A percentile compares a stretch with the other conserved stretches of the same genome.
Conservation (phyloP, 768 basidiomycete species). For the Collybia mongolica region DNA sequence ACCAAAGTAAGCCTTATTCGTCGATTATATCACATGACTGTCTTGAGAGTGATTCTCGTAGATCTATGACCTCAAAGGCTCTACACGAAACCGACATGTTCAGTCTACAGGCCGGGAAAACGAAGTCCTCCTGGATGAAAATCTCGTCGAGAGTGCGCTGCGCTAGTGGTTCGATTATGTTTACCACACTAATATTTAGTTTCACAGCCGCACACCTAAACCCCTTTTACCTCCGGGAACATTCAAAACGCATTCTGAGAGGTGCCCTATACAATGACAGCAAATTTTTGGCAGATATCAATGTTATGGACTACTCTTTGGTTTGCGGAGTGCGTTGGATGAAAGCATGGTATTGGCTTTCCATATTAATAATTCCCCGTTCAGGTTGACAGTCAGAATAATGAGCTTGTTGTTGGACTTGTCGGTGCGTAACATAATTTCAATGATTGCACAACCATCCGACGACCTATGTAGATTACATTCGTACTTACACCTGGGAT, state of each 20-base stretch:
- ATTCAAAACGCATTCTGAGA: conserved; percentile 89
- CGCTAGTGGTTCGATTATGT: not conserved
- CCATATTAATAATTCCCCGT: not conserved
- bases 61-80: conserved; percentile 98
- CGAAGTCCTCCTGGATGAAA: conserved; percentile 95
- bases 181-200: conserved; percentile 2
- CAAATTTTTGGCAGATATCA: conserved; percentile 90
- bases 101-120: conserved; percentile 88
- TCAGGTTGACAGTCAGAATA: conserved; percentile 79
- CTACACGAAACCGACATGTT: conserved; percentile 90
- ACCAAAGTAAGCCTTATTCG: conserved; percentile 59
- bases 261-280: conserved; percentile 94
- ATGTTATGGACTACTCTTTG: conserved; percentile 97
- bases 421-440: conserved; percentile 66
- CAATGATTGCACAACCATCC: not conserved
- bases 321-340: conserved; percentile 66
- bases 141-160: conserved; percentile 82
- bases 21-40: not conserved
- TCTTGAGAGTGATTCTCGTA: conserved; percentile 22
- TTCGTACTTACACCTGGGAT: conserved; percentile 97
- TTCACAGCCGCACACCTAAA: conserved; percentile 72
- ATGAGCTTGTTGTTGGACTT: conserved; percentile 94
- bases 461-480: conserved; percentile 64
- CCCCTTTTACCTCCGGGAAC: conserved; percentile 95
- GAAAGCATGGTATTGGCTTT: not conserved